These are phyloP conservation scores for Clavispora vitiphila DNA, from an alignment of 805 yeast species.

Conservation along the genomic window DNA sequence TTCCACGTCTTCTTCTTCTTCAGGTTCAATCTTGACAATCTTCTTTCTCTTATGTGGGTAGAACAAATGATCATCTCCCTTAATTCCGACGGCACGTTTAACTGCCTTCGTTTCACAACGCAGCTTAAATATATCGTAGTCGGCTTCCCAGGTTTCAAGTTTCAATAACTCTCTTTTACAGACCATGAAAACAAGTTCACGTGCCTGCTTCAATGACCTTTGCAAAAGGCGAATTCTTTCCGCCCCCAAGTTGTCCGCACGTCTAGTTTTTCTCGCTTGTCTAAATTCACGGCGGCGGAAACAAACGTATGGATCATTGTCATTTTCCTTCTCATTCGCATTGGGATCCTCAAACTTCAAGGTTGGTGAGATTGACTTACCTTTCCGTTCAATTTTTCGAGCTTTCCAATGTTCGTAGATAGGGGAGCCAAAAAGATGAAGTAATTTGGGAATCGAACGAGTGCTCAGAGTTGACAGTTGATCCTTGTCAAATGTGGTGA, in stretches of 20 bases:
- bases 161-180: constrained; percentile 70
- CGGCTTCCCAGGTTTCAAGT: constrained; percentile 56
- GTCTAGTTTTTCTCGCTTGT: constrained; percentile 91
- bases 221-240: constrained; percentile 74
- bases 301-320: constrained; percentile 90
- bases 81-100: constrained; percentile 70
- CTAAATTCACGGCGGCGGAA: constrained; percentile 93
- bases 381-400: constrained; percentile 66
- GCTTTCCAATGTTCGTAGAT: constrained; percentile 79
- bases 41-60: constrained; percentile 72
- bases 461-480: constrained; percentile 15
- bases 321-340: constrained; percentile 73
- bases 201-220: constrained; percentile 71
- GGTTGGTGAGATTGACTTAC: constrained; percentile 66
- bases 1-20: constrained; percentile 21
- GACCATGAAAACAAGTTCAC: constrained; percentile 60
- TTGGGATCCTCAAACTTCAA: constrained; percentile 79
- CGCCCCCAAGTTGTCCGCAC: constrained; percentile 86
- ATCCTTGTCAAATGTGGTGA: constrained; percentile 53
- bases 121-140: constrained; percentile 62
- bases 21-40: constrained; percentile 29
- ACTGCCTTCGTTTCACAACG: constrained; percentile 67
- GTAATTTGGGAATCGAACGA: constrained; percentile 44
- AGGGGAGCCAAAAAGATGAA: constrained; percentile 56
- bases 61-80: constrained; percentile 81